Evolutionary conservation across 2,329 filamentous ascomycete species (phyloP), one percentile per base, ranked within the genome.

Genomic region (Fusarium pseudonygamai): DNA sequence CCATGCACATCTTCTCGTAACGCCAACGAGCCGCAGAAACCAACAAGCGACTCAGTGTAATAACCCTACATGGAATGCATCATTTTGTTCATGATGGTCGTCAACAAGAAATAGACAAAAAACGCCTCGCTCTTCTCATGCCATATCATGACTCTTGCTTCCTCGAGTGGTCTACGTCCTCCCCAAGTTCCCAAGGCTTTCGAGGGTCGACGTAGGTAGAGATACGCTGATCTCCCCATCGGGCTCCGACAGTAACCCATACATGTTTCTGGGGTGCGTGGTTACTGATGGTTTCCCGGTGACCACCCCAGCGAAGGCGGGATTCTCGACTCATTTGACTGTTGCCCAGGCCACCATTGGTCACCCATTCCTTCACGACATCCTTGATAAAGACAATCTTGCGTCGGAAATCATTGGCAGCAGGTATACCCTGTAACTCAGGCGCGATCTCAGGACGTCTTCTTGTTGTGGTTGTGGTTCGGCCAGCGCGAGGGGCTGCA

Each of bases 371-470:
- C 72, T 87, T 87, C 16, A 94, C 87, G 22, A 94, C 87, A 58
- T 87, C 83, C 73, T 88, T 87, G 76, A 95, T 89, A 79, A 95
- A 95, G 67, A 90, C 87, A 64, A 96, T 87, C 84, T 96, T 96
- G 75, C 86, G 87, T 39, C 91, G 89, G 79, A 96, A 89, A 73
- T 91, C 89, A 79, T 96, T 96, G 45, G 92, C 91, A 26, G 88
- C 87, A 0, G 93, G 91, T 63, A 94, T 89, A 63, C 87, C 85
- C 79, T 91, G 89, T 20, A 91, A 82, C 78, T 89, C 87, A 0
- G 87, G 85, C 52, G 87, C 85, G 73, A 92, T 92, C 71, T 91
- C 88, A 15, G 90, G 89, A 9, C 89, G 86, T 70, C 86, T 87
- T 30, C 89, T 85, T 18, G 85, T 83, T 10, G 84, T 85, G 63